Evolutionary conservation across 1,139 yeast species (phyloP).

Genomic region (Pichia sp.): DNA sequence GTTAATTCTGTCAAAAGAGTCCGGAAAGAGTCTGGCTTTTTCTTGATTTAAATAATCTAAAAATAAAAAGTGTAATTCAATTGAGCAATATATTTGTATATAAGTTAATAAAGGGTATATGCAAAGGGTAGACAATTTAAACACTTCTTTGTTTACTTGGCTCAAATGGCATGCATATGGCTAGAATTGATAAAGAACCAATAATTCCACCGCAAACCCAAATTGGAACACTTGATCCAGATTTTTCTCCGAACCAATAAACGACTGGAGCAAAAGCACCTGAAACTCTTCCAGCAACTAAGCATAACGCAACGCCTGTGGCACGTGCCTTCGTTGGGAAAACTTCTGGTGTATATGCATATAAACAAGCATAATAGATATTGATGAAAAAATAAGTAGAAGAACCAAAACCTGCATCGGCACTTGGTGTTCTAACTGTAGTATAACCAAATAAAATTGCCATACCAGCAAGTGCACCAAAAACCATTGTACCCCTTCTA

Average conservation of each 20-base stretch:
- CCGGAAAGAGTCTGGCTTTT: slow-evolving; percentile 9
- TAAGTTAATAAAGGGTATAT: too few relatives aligned
- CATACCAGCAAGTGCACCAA: slow-evolving; percentile 50
- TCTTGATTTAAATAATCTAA: slow-evolving; percentile 6
- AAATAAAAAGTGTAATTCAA: too few relatives aligned
- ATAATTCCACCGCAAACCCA: slow-evolving; percentile 56
- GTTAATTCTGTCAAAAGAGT: slow-evolving; percentile 10
- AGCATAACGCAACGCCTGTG: slow-evolving; percentile 50
- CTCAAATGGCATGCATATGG: slow-evolving; percentile 44
- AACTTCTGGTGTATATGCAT: slow-evolving; percentile 56
- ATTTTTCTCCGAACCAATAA: slow-evolving; percentile 37
- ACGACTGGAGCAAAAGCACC: slow-evolving; percentile 49
- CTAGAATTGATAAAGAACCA: slow-evolving; percentile 39
- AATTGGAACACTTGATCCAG: slow-evolving; percentile 44
- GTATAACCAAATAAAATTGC: slow-evolving; percentile 54
- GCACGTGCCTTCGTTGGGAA: slow-evolving; percentile 51
- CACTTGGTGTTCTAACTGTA: slow-evolving; percentile 43
- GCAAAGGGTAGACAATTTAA: neutral
- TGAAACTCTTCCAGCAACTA: slow-evolving; percentile 40
- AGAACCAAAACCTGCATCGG: slow-evolving; percentile 47
- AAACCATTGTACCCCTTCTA: slow-evolving; percentile 48
- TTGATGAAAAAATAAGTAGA: slow-evolving; percentile 45
- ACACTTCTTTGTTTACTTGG: slow-evolving; percentile 31
- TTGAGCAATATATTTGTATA: too few relatives aligned
- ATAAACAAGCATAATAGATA: slow-evolving; percentile 49